Conservation (phyloP, 2,329 filamentous ascomycete species). For the Alternaria consortialis region DNA sequence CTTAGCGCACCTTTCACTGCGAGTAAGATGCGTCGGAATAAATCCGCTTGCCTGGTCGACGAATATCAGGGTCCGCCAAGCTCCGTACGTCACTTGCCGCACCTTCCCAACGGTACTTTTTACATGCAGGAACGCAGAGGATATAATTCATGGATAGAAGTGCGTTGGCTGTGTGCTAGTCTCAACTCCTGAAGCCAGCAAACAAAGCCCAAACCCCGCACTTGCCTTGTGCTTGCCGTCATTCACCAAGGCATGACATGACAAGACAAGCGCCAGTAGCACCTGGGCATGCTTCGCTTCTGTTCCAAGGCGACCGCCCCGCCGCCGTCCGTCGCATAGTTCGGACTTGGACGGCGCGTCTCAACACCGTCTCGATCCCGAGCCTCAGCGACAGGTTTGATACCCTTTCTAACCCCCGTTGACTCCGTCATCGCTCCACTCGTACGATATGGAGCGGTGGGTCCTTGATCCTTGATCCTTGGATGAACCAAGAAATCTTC, state of each 20-base stretch:
- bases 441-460: constrained; percentile 4
- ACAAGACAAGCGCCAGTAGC: constrained; percentile 17
- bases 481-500: neutral
- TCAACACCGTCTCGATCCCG: constrained; percentile 19
- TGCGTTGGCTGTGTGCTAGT: neutral
- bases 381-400: constrained; percentile 8
- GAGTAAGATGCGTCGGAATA: constrained; percentile 17
- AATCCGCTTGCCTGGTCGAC: constrained; percentile 18
- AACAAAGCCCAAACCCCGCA: constrained; percentile 4
- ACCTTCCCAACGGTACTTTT: neutral
- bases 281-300: constrained; percentile 4
- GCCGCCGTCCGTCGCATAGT: constrained; percentile 19
- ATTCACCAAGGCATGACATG: neutral
- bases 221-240: neutral
- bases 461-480: neutral
- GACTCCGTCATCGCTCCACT: constrained; percentile 16
- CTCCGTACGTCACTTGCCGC: constrained; percentile 18
- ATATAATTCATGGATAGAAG: neutral
- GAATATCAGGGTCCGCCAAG: constrained; percentile 13
- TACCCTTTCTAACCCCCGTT: constrained; percentile 8
- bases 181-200: neutral
- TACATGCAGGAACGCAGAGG: constrained; percentile 18
- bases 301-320: constrained; percentile 20
- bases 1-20: constrained; percentile 14
- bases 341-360: constrained; percentile 14